These are phyloP conservation scores for Trametes versicolor DNA, from an alignment of 1,284 basidiomycete species.

Conservation along the genomic window DNA sequence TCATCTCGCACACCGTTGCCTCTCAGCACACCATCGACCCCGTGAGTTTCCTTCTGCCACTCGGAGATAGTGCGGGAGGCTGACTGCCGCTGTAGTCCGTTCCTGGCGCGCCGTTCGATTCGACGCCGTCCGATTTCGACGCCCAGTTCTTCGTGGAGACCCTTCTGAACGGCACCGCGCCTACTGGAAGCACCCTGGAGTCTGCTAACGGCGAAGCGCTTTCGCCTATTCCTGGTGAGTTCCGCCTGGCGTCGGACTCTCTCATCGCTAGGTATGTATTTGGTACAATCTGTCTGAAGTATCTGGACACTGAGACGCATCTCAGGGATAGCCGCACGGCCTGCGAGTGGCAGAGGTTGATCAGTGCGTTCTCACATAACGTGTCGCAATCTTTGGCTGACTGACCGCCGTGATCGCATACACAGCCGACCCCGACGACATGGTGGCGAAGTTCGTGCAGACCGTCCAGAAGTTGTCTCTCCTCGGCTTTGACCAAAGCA, in stretches of 20 bases:
- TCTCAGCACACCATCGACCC: slow-evolving; percentile 41
- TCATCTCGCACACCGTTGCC: slow-evolving; percentile 43
- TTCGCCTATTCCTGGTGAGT: slow-evolving; percentile 43
- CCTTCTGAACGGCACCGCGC: slow-evolving; percentile 44
- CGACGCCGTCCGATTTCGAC: slow-evolving; percentile 46
- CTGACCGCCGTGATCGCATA: background rate
- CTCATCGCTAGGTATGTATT: slow-evolving; percentile 27
- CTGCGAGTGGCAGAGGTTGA: slow-evolving; percentile 49
- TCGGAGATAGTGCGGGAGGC: background rate
- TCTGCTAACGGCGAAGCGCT: slow-evolving; percentile 39
- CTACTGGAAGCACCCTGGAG: slow-evolving; percentile 40
- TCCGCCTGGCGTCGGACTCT: slow-evolving; percentile 49
- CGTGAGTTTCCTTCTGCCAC: slow-evolving; percentile 3
- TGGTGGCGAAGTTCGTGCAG: slow-evolving; percentile 39
- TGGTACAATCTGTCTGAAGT: background rate
- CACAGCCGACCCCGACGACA: slow-evolving; percentile 42
- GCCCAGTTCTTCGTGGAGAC: slow-evolving; percentile 52
- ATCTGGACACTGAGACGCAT: background rate
- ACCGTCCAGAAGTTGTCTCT: slow-evolving; percentile 42
- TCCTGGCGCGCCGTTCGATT: slow-evolving; percentile 39
- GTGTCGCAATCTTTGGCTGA: too few relatives aligned
- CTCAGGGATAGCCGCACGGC: slow-evolving; percentile 42
- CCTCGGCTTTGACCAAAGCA: slow-evolving; percentile 41
- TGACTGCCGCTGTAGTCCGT: background rate
- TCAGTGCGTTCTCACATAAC: slow-evolving; percentile 30